Percentiles rank a stretch among this genome's conserved stretches.
These are phyloP conservation scores for Aspergillus sp. DNA, from an alignment of 2,329 filamentous ascomycete genomes.

Conservation along the genomic window DNA sequence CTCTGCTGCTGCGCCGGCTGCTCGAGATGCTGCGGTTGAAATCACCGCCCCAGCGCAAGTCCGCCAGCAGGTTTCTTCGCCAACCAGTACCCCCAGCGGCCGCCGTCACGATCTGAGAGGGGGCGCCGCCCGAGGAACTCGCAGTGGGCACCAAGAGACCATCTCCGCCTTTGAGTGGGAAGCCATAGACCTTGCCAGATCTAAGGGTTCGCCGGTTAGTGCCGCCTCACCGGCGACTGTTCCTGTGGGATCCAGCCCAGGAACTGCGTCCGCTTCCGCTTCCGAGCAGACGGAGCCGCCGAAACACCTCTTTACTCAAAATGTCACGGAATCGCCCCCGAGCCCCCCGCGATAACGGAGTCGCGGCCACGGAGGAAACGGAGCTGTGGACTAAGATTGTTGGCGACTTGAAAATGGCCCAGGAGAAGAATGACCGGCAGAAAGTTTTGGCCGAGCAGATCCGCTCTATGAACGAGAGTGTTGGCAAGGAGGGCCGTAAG, in stretches of 20 bases:
- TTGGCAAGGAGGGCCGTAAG: conserved; percentile 35
- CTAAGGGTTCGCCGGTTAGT: conserved; percentile 4
- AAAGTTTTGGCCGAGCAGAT: conserved; percentile 32
- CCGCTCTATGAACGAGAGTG: conserved; percentile 34
- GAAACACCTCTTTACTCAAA: conserved; percentile 2
- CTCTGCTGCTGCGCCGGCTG: background rate
- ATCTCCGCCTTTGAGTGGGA: conserved; percentile 19
- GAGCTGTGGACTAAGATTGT: conserved; percentile 38
- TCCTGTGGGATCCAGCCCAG: background rate
- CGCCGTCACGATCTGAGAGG: conserved; percentile 10
- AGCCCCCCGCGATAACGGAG: conserved; percentile 32
- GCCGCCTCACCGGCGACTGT: background rate
- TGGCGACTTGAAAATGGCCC: conserved; percentile 34
- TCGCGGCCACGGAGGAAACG: conserved; percentile 36
- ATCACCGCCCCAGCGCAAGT: background rate
- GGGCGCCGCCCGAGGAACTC: conserved; percentile 17
- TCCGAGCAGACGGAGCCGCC: background rate
- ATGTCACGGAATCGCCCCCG: conserved; percentile 38
- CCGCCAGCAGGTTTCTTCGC: background rate
- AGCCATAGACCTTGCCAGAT: conserved; percentile 14
- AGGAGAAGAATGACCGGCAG: conserved; percentile 37
- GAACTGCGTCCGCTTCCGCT: background rate
- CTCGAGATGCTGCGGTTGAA: background rate
- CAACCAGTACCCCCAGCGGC: background rate
- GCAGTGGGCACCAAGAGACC: conserved; percentile 12